Conservation (phyloP, 768 basidiomycete species). For the Termitomyces sp. region DNA sequence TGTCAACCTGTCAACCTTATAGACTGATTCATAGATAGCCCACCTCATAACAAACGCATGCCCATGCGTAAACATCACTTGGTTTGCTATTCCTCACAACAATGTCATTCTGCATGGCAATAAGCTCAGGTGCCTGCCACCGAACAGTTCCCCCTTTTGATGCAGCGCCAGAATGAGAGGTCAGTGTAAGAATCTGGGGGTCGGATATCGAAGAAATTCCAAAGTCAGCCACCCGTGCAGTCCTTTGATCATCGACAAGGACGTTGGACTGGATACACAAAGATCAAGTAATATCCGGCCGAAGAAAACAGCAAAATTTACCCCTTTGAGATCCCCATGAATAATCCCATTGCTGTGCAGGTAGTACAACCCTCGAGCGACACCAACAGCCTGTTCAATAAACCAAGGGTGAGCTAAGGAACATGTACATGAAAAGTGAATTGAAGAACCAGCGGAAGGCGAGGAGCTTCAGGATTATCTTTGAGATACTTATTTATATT, state of each 20-base stretch:
- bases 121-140: not conserved
- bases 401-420: not conserved
- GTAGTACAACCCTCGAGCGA: not conserved
- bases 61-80: slow-evolving; percentile 1
- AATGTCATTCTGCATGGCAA: not conserved
- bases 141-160: not conserved
- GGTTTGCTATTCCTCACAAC: not conserved
- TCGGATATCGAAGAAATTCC: not conserved
- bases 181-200: not conserved
- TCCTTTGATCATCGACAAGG: not conserved
- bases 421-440: not conserved
- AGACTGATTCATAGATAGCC: too few species aligned
- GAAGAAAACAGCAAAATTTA: not conserved
- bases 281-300: not conserved
- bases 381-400: not conserved
- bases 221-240: not conserved
- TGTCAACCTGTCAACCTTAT: not conserved
- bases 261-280: not conserved
- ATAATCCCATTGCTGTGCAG: not conserved
- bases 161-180: not conserved
- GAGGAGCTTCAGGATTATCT: not conserved
- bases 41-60: slow-evolving; percentile 1
- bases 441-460: not conserved
- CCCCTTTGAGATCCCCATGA: slow-evolving; percentile 1
- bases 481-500: slow-evolving; percentile 20